Conservation (phyloP, 192 early-diverging fungal species). For the Coemansia sp. region DNA sequence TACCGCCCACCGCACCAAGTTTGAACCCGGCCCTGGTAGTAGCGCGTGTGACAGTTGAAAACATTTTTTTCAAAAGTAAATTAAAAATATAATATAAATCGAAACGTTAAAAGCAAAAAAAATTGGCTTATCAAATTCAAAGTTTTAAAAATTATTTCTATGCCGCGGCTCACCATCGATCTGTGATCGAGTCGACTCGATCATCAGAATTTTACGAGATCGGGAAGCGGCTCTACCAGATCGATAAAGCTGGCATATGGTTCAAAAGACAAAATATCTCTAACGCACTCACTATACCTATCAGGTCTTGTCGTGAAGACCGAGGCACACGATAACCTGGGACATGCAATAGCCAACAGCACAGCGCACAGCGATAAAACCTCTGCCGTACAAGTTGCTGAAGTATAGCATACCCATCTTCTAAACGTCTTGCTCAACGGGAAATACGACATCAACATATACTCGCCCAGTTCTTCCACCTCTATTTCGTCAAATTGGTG, state of each 20-base stretch:
- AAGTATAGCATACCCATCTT: not conserved
- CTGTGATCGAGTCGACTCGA: not conserved
- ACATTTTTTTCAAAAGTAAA: conserved; percentile 2
- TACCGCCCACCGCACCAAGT: not conserved
- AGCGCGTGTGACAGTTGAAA: conserved; percentile 21
- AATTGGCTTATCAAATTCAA: too few species aligned
- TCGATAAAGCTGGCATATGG: not conserved
- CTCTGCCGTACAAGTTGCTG: not conserved
- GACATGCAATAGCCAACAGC: conserved; percentile 28
- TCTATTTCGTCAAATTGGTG: not conserved
- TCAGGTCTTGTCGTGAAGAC: not conserved
- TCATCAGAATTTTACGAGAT: not conserved
- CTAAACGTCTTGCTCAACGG: not conserved
- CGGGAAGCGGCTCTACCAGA: not conserved
- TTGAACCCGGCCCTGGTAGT: conserved; percentile 9
- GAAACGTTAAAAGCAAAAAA: not conserved
- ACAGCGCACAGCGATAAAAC: conserved; percentile 10
- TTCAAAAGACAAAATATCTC: not conserved
- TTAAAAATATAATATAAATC: conserved; percentile 1
- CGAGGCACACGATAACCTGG: not conserved
- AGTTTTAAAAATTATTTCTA: too few species aligned
- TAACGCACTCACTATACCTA: not conserved
- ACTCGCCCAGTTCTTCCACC: not conserved
- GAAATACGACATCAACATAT: not conserved
- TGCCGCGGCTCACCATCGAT: not conserved